Conservation (phyloP, 805 yeast species). For the Yamadazyma paraphyllophila region DNA sequence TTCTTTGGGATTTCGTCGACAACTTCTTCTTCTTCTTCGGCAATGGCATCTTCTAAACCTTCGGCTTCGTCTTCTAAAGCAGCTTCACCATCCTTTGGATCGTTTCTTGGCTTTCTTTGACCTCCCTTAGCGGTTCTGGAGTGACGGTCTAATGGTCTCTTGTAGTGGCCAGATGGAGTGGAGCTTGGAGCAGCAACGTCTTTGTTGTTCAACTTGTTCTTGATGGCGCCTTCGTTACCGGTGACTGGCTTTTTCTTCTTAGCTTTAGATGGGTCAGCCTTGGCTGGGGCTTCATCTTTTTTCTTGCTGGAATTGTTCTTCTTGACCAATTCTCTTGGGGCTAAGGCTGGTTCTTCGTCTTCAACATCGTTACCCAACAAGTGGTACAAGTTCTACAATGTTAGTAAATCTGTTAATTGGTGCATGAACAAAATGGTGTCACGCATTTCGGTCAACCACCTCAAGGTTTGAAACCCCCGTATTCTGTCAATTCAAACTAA, state of each 20-base stretch:
- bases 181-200: constrained; percentile 56
- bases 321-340: constrained; percentile 78
- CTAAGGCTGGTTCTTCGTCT: constrained; percentile 59
- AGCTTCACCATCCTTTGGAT: constrained; percentile 70
- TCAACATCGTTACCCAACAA: constrained; percentile 88
- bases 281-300: constrained; percentile 76
- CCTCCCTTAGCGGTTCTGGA: constrained; percentile 79
- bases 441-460: neutral
- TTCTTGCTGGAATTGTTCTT: constrained; percentile 83
- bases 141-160: constrained; percentile 76
- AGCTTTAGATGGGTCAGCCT: constrained; percentile 78
- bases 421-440: neutral
- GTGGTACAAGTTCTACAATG: constrained; percentile 67
- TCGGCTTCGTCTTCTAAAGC: constrained; percentile 69
- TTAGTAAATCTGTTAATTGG: constrained; percentile 1
- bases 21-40: constrained; percentile 46
- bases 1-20: constrained; percentile 46
- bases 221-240: constrained; percentile 88
- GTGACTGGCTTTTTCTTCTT: constrained; percentile 66
- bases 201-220: constrained; percentile 71
- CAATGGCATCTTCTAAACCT: constrained; percentile 38
- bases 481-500: too few species aligned
- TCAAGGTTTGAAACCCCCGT: neutral
- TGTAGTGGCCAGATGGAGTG: constrained; percentile 54
- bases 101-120: constrained; percentile 80